Evolutionary conservation across 75 land plant species (phyloP).

Genomic region (Ceratopteris richardii): DNA sequence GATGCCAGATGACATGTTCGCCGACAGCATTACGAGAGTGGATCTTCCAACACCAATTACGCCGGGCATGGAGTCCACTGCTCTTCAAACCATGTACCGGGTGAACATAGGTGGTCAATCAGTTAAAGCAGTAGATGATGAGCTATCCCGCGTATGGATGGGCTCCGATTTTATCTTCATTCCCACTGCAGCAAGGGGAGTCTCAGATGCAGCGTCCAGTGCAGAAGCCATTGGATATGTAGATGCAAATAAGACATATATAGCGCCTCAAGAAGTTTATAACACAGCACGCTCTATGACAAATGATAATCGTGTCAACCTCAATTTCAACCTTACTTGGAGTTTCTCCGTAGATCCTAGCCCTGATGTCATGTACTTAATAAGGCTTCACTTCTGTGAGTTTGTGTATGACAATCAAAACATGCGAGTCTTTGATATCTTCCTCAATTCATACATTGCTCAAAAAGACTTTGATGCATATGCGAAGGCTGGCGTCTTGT

Average conservation of each 20-base stretch:
- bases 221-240: conserved; percentile 11
- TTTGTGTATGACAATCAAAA: conserved; percentile 11
- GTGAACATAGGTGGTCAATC: conserved; percentile 23
- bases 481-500: conserved; percentile 22
- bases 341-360: conserved; percentile 20
- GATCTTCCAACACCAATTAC: not conserved
- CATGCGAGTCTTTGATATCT: conserved; percentile 53
- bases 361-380: conserved; percentile 37
- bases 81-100: conserved; percentile 19
- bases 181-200: conserved; percentile 19
- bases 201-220: not conserved
- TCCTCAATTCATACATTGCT: conserved; percentile 47
- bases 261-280: conserved; percentile 48
- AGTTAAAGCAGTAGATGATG: conserved; percentile 10
- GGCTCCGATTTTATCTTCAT: conserved; percentile 13
- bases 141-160: conserved; percentile 15
- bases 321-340: conserved; percentile 52
- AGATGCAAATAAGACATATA: conserved; percentile 33
- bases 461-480: conserved; percentile 28
- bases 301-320: conserved; percentile 14
- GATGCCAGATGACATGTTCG: conserved; percentile 11
- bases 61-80: not conserved
- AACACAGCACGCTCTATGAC: conserved; percentile 45
- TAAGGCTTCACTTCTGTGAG: conserved; percentile 69
- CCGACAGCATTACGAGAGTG: not conserved